phyloP scores from a whole-genome alignment of 1,284 basidiomycete species.

The Puccinia coronata region DNA sequence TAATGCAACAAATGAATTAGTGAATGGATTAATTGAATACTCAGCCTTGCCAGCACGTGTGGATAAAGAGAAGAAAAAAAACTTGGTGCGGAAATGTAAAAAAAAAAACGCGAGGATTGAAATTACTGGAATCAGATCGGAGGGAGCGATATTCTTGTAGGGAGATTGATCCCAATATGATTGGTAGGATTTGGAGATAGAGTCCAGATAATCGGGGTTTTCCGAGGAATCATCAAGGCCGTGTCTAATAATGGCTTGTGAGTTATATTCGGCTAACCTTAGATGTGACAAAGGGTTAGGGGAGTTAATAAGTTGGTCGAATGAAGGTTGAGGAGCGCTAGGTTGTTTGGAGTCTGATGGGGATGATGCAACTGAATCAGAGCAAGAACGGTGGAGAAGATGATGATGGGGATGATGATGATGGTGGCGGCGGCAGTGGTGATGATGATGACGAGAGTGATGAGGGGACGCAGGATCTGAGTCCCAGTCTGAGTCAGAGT shows the following conservation, averaged over 20 bases:
- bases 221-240: slow-evolving; percentile 38
- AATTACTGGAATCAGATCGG: slow-evolving; percentile 39
- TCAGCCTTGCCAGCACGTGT: too few species aligned
- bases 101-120: too few species aligned
- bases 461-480: background rate
- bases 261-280: slow-evolving; percentile 27
- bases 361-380: slow-evolving; percentile 11
- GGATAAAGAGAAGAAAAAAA: too few species aligned
- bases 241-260: slow-evolving; percentile 42
- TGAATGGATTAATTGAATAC: too few species aligned
- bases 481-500: background rate
- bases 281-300: slow-evolving; percentile 19
- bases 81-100: too few species aligned
- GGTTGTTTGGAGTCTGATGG: slow-evolving; percentile 1
- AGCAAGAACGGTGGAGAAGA: background rate
- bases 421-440: background rate
- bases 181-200: slow-evolving; percentile 56
- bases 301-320: slow-evolving; percentile 18
- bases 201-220: slow-evolving; percentile 50
- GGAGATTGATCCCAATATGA: slow-evolving; percentile 56
- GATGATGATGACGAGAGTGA: slow-evolving; percentile 3
- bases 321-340: background rate
- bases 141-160: slow-evolving; percentile 49
- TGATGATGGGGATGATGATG: background rate
- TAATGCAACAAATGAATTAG: background rate